Evolutionary conservation across 805 yeast genomes (phyloP), one percentile per base, ranked within the genome.

Genomic region (Jamesozyma jinghongensis): DNA sequence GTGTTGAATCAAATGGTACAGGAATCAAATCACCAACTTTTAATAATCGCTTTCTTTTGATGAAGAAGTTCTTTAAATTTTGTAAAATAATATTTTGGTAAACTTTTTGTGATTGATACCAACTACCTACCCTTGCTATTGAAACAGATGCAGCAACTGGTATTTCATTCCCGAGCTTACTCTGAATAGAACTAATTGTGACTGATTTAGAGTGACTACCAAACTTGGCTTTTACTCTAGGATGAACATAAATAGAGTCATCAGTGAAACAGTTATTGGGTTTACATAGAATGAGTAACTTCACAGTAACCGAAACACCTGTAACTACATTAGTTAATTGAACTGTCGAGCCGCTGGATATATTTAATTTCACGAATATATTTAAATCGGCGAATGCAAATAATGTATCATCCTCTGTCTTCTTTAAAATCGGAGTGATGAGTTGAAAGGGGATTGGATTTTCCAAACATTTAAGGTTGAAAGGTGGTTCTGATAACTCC

Each of bases 11-110:
- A 32, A 90, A 72, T 0, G 84, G 73, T 2, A 92, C 76, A 0
- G 95, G 88, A 36, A 92, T 72, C 31, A 79, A 54, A 53, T 86
- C 95, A 28, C 75, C 78, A n/a, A 67, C 57, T 14, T 67, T 65
- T 1, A 88, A 75, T 2, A 85, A 66, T 42, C 94, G 72, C 22
- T 69, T 61, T 19, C 67, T 65, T 0, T 64, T 54, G 46, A 81
- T 81, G 52, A 90, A 83, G 43, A 75, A 71, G 0, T 70, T 51
- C 55, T 82, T 74, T 48, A 85, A 62, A 39, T 80, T 77, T 12
- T 76, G 62, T 39, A 81, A 65, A 51, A 85, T 53, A 6, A 54
- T 38, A 33, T 49, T 50, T 42, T 61, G 62, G 34, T 45, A 56
- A 2, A 33, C 18, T 38, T 52, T 58, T 41, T 61, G 64, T 11